These are phyloP conservation scores for Saccharum officinarum DNA, from an alignment of 176 grass and related monocot species.

Conservation along the genomic window DNA sequence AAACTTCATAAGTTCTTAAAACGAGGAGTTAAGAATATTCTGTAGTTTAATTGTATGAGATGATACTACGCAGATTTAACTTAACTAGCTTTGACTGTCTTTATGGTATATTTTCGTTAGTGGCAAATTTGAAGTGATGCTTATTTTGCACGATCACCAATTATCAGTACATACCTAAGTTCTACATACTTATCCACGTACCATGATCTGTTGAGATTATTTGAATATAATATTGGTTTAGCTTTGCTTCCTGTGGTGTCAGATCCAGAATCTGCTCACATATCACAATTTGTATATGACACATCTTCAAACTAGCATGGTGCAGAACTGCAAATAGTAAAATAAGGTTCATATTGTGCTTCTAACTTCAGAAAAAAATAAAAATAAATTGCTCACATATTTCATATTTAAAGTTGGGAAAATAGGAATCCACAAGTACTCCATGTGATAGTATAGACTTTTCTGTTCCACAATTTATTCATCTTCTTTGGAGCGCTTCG, in stretches of 20 bases:
- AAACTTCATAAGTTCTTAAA: background rate
- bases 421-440: background rate
- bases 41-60: constrained; percentile 7
- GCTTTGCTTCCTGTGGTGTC: background rate
- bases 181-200: background rate
- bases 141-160: background rate
- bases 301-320: background rate
- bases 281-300: background rate
- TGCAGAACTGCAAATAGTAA: constrained; percentile 5
- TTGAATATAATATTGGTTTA: constrained; percentile 8
- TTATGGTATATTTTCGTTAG: background rate
- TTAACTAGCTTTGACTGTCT: background rate
- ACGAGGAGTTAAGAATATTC: background rate
- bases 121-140: background rate
- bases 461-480: background rate
- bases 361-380: background rate
- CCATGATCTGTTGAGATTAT: background rate
- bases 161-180: background rate
- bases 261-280: background rate
- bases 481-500: background rate
- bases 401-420: background rate
- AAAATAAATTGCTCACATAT: background rate
- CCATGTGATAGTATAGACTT: background rate
- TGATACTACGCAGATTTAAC: background rate
- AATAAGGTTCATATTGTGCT: background rate